Base-by-base conservation (phyloP, 176 grass and related monocot species). In the Carex pumila region DNA sequence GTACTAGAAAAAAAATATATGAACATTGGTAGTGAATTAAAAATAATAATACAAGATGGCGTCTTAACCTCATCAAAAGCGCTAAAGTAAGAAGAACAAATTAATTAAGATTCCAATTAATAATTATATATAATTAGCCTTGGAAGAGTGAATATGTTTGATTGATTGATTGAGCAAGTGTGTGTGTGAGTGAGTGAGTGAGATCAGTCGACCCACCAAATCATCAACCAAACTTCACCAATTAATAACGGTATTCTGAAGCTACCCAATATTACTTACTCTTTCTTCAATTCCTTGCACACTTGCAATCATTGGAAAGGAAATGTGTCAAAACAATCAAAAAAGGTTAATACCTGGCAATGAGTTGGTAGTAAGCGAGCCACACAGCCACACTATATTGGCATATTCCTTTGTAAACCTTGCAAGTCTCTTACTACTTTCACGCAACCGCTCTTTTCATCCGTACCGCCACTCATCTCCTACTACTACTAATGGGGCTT, bases 281-380 rank as follows among this genome's bases (percentile, higher is more conserved):
- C 8, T 81, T 63, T 19, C n/a, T 81, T 65, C 36, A 25, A 22
- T 81, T 39, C 36, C 10, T 64, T 63, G 79, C 79, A 81, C 79
- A 81, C 79, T 81, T 64, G 79, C 79, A 81, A 81, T 81, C 79
- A 81, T 81, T 81, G 56, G 79, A 49, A 64, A 29, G 56, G 73
- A 64, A 64, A 29, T 57, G 73, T 57, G 50, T 52, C 8, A 78
- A 57, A 62, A 63, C 61, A 63, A 81, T 49, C 19, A 65, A 65
- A 29, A 65, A n/a, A 14, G 15, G 15, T 62, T 17, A 9, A 81
- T 25, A 64, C 43, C 79, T 81, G 79, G 58, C 79, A 81, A 22
- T 45, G 79, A 64, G 79, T 81, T 81, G 79, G 79, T 81, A 81
- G 60, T 25, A 30, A 21, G 49, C 53, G 36, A 79, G 76, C 54